phyloP scores from a whole-genome alignment of 768 basidiomycete species.

The Mycena olivaceomarginata region DNA sequence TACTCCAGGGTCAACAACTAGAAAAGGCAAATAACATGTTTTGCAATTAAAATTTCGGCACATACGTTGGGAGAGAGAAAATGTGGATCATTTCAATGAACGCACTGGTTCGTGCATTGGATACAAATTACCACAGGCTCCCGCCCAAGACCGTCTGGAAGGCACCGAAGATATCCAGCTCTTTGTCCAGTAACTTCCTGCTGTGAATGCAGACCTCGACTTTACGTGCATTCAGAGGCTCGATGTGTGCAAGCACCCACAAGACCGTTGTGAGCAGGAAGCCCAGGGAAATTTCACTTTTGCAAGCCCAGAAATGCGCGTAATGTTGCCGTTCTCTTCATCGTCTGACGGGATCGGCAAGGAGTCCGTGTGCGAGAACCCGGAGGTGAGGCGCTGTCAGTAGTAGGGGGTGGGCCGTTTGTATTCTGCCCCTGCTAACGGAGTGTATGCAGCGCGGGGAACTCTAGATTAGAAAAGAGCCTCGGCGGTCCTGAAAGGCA shows the following conservation, averaged over 20 bases:
- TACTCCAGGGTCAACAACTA: too few relatives aligned
- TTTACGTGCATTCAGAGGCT: neutral
- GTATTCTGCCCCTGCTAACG: too few relatives aligned
- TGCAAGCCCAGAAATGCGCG: slow-evolving; percentile 1
- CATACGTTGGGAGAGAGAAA: too few relatives aligned
- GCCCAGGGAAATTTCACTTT: slow-evolving; percentile 7
- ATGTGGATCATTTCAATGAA: neutral
- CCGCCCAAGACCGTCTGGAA: neutral
- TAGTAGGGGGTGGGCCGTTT: too few relatives aligned
- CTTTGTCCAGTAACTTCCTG: neutral
- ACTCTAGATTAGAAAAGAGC: too few relatives aligned
- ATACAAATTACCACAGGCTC: neutral
- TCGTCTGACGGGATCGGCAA: neutral
- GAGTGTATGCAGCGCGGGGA: too few relatives aligned
- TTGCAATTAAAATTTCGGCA: too few relatives aligned
- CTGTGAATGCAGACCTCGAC: slow-evolving; percentile 3
- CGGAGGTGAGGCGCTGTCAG: too few relatives aligned
- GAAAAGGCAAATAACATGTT: too few relatives aligned
- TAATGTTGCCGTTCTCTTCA: neutral
- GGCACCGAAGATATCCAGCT: neutral
- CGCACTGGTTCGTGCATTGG: neutral
- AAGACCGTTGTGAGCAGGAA: neutral
- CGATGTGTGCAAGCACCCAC: neutral
- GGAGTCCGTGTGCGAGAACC: too few relatives aligned
- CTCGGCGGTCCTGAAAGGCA: too few relatives aligned